Conservation (phyloP, 192 early-diverging fungal species). For the Rhizophagus clarus region DNA sequence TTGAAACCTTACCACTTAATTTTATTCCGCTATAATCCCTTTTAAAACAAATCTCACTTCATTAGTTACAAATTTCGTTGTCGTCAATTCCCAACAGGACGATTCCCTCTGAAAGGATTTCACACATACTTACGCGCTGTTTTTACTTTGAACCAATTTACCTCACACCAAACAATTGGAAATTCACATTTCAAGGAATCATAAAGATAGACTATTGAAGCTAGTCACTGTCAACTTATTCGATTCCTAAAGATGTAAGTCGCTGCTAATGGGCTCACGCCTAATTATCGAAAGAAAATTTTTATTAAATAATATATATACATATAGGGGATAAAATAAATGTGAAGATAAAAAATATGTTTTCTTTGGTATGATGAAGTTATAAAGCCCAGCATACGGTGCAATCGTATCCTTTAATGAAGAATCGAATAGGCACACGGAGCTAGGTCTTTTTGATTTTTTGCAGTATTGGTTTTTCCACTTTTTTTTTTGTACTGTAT, state of each 20-base stretch:
- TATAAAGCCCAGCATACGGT: slow-evolving; percentile 10
- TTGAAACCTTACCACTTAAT: too few relatives aligned
- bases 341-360: too few relatives aligned
- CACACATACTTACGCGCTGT: not conserved
- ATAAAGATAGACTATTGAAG: slow-evolving; percentile 11
- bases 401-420: slow-evolving; percentile 3
- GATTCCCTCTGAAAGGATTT: not conserved
- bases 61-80: not conserved
- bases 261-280: slow-evolving; percentile 6
- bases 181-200: not conserved
- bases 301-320: too few relatives aligned
- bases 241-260: slow-evolving; percentile 25
- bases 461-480: slow-evolving; percentile 8
- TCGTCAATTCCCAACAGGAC: not conserved
- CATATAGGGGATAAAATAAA: too few relatives aligned
- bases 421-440: slow-evolving; percentile 16
- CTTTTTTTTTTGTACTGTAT: not conserved
- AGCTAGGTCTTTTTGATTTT: slow-evolving; percentile 14
- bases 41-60: not conserved
- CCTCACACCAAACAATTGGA: not conserved
- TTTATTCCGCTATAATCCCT: too few relatives aligned
- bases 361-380: slow-evolving; percentile 17
- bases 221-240: slow-evolving; percentile 10
- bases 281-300: not conserved
- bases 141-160: not conserved